Evolutionary conservation across 345 rosid genomes (phyloP).

Genomic region (Melastoma malabathricum): DNA sequence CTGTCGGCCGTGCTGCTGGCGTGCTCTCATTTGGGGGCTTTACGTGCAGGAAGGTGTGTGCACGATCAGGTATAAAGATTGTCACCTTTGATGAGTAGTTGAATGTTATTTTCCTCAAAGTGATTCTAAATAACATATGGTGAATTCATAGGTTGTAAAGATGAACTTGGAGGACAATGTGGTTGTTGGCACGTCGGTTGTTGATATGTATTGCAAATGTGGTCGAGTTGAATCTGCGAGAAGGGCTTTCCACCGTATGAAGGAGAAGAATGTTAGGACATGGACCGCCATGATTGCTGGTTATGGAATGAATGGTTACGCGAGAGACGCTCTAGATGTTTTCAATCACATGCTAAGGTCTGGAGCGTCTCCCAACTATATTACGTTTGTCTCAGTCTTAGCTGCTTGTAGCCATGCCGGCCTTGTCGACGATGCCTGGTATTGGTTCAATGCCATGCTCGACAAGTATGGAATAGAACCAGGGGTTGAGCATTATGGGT

Average conservation of each 20-base stretch:
- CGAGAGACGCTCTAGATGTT: conserved; percentile 58
- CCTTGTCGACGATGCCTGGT: conserved; percentile 64
- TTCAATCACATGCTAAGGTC: conserved; percentile 48
- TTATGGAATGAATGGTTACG: conserved; percentile 75
- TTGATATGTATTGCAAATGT: conserved; percentile 88
- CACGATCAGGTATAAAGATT: conserved; percentile 54
- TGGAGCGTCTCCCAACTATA: conserved; percentile 57
- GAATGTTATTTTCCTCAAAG: background rate
- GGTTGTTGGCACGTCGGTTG: conserved; percentile 49
- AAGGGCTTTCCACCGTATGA: conserved; percentile 48
- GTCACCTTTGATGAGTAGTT: background rate
- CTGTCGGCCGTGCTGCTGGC: conserved; percentile 60
- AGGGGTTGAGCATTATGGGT: conserved; percentile 72
- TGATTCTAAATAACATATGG: background rate
- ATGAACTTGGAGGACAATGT: conserved; percentile 57
- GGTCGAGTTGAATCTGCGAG: conserved; percentile 62
- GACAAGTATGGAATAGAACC: conserved; percentile 48
- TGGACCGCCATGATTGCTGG: conserved; percentile 89
- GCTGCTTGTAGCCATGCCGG: conserved; percentile 84
- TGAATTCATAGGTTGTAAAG: conserved; percentile 43
- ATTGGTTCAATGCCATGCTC: conserved; percentile 59
- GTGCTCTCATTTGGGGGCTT: conserved; percentile 57
- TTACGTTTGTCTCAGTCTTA: conserved; percentile 70
- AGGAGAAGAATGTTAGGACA: conserved; percentile 60
- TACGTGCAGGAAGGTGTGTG: conserved; percentile 50